Evolutionary conservation across 2,329 filamentous ascomycete genomes (phyloP), one percentile per base, ranked within the genome.

Genomic region (Microsporum ferrugineum): DNA sequence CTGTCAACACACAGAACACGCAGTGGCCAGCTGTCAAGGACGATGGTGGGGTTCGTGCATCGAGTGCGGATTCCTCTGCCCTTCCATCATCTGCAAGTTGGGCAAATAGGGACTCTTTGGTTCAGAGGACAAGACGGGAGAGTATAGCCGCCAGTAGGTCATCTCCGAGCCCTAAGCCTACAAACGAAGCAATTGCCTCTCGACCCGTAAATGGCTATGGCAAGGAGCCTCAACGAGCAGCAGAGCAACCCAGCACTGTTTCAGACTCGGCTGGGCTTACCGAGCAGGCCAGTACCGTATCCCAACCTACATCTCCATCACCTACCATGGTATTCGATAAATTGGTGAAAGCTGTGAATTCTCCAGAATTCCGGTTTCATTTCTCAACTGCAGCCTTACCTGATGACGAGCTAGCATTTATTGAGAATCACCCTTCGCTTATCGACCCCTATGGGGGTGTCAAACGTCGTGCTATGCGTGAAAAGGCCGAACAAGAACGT

Each of bases 11-110:
- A 14, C 79, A 81, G 62, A 77, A 80, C 0, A 91, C 94, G 87
- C 81, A 80, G 36, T 82, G 88, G 43, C 86, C 89, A 63, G 79
- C 82, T n/a, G 91, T 88, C 73, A 91, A 73, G 62, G 75, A 88
- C 70, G 89, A 95, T 0, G 69, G 68, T 12, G 76, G 65, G 76
- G 79, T 6, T 75, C 76, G 23, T 84, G 87, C 60, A 82, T 79
- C 68, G 31, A 61, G 51, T 34, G 84, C 82, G n/a, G 92, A 96
- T 69, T 86, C 87, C 2, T 91, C 94, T 43, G 94, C 91, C n/a
- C 78, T 99, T 47, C 95, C 94, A 1, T 90, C 91, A 1, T 91
- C 91, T 2, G 94, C 92, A 3, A 96, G 87, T 70, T 99, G 94
- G 94, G 94, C 92, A 23, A 86, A 82, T 65, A 85, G 77, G 71